Evolutionary conservation across 129 eudicot genomes (phyloP).

Genomic region (Escallonia herrerae): DNA sequence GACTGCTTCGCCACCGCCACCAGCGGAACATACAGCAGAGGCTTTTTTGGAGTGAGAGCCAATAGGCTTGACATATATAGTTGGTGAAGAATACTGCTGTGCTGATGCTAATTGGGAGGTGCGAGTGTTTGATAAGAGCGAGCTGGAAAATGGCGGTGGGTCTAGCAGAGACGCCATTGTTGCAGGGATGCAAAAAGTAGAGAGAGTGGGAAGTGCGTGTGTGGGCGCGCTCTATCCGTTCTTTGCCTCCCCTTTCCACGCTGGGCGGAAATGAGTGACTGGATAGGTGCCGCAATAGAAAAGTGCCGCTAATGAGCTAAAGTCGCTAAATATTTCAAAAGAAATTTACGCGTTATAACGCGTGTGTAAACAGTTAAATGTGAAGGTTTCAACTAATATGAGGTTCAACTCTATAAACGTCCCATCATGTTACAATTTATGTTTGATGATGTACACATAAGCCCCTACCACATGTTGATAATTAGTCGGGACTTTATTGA

Average conservation of each 20-base stretch:
- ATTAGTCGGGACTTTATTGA: too few species aligned
- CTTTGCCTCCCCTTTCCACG: not conserved
- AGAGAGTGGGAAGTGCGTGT: not conserved
- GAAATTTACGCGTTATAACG: too few species aligned
- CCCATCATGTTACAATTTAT: too few species aligned
- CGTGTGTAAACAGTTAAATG: too few species aligned
- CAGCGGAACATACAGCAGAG: constrained; percentile 9
- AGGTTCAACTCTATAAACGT: too few species aligned
- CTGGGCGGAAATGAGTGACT: too few species aligned
- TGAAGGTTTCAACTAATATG: too few species aligned
- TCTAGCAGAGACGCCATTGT: constrained; percentile 24
- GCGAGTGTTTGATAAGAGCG: constrained; percentile 17
- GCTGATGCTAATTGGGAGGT: constrained; percentile 6
- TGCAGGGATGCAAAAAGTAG: not conserved
- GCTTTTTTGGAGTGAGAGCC: constrained; percentile 5
- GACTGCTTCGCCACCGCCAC: constrained; percentile 20
- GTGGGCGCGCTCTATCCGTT: not conserved
- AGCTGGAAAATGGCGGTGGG: constrained; percentile 31
- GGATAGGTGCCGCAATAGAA: too few species aligned
- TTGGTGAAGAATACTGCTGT: not conserved
- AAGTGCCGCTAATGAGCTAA: too few species aligned
- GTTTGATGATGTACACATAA: too few species aligned
- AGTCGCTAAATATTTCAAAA: too few species aligned
- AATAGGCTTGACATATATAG: not conserved
- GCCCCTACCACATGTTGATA: too few species aligned